Evolutionary conservation across 495 filamentous ascomycete genomes (phyloP), one percentile per base, ranked within the genome.

Genomic region (Ascodesmis nigricans): DNA sequence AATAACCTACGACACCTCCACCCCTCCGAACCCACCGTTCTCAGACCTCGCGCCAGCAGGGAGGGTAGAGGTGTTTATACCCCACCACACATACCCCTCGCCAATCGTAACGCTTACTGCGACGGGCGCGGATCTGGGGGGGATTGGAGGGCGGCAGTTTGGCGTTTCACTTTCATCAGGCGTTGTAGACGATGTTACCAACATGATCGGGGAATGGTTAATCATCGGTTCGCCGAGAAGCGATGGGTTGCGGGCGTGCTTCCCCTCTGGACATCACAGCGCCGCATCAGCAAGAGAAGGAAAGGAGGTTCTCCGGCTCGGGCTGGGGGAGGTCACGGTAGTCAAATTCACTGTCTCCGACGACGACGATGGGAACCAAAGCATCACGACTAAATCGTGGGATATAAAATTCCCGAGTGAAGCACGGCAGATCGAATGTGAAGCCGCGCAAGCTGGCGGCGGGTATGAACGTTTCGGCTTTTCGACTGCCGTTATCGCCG

Each of bases 41-140:
- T 7, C 19, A 2, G 36, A 19, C 8, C 19, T 21, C 2, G 21
- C 23, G 1, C 15, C 33, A 0, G 47, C 48, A 0, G 47, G 48
- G 2, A 21, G 37, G 2, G 35, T 51, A 3, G 43, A 51, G 14
- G 1, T 51, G 2, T 51, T 50, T 15, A 18, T 31, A 3, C 18
- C 28, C 10, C 47, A 42, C 1, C 9, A 26, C 7, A 26, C 13
- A 9, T 28, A 40, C 11, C 22, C 24, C 3, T 25, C 15, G 7
- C 18, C 39, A 16, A 37, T 43, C 13, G 9, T 40, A n/a, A 35
- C 35, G 2, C n/a, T 50, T 4, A 28, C 30, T 1, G 16, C 39
- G n/a, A 32, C 18, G 9, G 47, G 47, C 4, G 47, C 48, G 3
- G 42, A 41, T 7, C 36, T 52, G 1, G 48, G 48, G 8, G 25